Conservation (phyloP, 208 protist species). For the Pavlovales sp. region DNA sequence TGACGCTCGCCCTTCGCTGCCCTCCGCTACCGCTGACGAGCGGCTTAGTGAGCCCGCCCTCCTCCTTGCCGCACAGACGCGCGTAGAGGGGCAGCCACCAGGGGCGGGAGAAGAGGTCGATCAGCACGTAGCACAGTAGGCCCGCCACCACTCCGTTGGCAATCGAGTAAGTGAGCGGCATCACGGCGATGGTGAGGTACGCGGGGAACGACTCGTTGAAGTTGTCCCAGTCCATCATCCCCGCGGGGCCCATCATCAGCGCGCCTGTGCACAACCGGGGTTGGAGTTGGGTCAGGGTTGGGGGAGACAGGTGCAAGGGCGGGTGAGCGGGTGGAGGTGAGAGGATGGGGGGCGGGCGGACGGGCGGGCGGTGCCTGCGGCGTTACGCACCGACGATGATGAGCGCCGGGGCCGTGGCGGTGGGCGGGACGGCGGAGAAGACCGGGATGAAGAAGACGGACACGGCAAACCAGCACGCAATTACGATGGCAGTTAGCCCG, state of each 20-base stretch:
- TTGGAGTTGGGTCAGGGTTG: too few relatives aligned
- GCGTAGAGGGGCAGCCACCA: background rate
- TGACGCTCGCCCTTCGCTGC: background rate
- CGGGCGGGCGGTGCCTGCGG: too few relatives aligned
- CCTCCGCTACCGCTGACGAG: background rate
- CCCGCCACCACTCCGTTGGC: slow-evolving; percentile 27
- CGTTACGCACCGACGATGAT: slow-evolving; percentile 29
- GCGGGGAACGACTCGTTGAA: background rate
- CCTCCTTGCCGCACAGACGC: background rate
- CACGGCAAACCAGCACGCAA: background rate
- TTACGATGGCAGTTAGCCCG: slow-evolving; percentile 2
- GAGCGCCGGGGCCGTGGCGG: slow-evolving; percentile 18
- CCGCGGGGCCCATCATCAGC: slow-evolving; percentile 21
- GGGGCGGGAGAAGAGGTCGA: background rate
- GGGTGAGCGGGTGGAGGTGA: too few relatives aligned
- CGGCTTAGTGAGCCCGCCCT: background rate
- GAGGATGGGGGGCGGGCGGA: too few relatives aligned
- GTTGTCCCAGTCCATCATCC: slow-evolving; percentile 17
- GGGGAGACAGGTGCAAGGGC: too few relatives aligned
- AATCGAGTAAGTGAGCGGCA: slow-evolving; percentile 32
- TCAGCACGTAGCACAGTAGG: background rate
- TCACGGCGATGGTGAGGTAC: slow-evolving; percentile 22
- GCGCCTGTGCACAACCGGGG: too few relatives aligned
- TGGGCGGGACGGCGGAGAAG: slow-evolving; percentile 2
- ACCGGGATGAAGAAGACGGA: slow-evolving; percentile 18